Evolutionary conservation across 164 flowering plant species (phyloP), one percentile per base, ranked within the genome.

Genomic region (Sextonia rubra): DNA sequence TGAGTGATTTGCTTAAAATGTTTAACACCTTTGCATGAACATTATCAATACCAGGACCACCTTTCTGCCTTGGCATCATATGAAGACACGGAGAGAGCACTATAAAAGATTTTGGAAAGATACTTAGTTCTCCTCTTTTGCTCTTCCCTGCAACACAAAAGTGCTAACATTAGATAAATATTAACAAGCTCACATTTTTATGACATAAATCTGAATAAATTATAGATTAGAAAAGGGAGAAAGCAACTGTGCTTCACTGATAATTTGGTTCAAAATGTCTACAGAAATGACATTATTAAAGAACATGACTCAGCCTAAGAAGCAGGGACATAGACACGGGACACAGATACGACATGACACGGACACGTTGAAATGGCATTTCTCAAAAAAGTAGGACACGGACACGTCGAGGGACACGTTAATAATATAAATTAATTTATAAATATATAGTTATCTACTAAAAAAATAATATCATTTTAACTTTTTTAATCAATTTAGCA

Each of bases 11-110:
- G 47, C 26, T 60, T n/a, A 26, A 64, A 30, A 73, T 70, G 1
- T 68, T 6, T 73, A 1, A 23, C 18, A 64, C 73, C 81, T 69
- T 37, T 37, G 44, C 44, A 37, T 7, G 44, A 37, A 9, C 44
- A 37, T 37, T 79, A 49, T 86, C 94, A 18, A 84, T 24, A 24
- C 77, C 87, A 68, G 83, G 78, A 71, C 68, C 86, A 71, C 82
- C 72, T 75, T 87, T 92, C 63, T 86, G 91, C 77, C 94, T 88
- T 9, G 99, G 98, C 92, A 95, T 80, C 99, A 95, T 93, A 73
- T 93, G 96, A 14, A 95, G 92, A 78, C 99, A 91, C 67, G 89
- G 97, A 11, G 98, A 90, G 60, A 95, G 81, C 49, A 90, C 89
- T 14, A 52, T 66, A 70, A 95, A 88, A 24, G 84, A 77, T 75